These are phyloP conservation scores for Cupressus sempervirens DNA, from an alignment of 75 land plant species.

Conservation along the genomic window DNA sequence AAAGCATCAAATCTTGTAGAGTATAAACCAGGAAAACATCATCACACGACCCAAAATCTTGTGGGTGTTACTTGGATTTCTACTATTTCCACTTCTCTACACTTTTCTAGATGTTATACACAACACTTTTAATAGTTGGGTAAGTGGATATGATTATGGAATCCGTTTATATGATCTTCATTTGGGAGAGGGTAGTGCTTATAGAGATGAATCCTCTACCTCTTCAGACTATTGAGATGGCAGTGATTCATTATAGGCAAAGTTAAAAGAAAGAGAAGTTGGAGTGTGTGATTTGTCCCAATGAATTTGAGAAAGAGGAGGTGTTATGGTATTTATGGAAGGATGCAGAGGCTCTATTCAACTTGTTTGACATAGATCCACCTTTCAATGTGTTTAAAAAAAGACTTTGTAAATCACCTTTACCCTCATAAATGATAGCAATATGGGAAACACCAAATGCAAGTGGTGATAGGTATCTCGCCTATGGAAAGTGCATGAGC, in stretches of 20 bases:
- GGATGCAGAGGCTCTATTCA: no score
- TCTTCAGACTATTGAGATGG: not conserved
- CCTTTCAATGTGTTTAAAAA: no score
- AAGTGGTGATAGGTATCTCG: no score
- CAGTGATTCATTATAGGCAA: not conserved
- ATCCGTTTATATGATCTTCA: not conserved
- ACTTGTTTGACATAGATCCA: no score
- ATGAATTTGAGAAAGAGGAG: not conserved
- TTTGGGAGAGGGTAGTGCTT: not conserved
- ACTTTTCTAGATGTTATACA: not conserved
- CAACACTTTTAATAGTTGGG: not conserved
- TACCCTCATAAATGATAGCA: no score
- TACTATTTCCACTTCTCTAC: not conserved
- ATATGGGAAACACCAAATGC: no score
- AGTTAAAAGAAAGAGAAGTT: not conserved
- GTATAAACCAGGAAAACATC: not conserved
- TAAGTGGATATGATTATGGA: not conserved
- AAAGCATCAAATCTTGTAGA: not conserved
- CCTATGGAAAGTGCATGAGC: no score
- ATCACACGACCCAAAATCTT: not conserved
- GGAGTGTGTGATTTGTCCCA: not conserved
- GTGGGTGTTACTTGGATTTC: not conserved
- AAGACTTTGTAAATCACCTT: no score
- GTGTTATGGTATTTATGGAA: no score
- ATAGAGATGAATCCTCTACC: not conserved